Percentiles rank a stretch among this genome's conserved stretches.
Conservation (phyloP, 2,329 filamentous ascomycete species). For the Zopfia rhizophila region DNA sequence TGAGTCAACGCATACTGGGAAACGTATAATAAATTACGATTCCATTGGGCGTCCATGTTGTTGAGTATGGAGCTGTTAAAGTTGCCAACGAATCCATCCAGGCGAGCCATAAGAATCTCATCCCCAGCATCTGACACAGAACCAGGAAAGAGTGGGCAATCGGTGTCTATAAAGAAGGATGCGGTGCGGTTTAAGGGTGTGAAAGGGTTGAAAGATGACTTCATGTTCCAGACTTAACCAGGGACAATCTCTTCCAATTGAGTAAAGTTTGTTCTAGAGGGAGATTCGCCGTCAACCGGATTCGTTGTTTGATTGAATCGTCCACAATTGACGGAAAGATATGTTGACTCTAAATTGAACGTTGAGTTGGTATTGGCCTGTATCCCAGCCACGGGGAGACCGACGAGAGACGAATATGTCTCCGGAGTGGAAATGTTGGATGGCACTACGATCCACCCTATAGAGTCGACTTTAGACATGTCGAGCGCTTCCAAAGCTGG, state of each 20-base stretch:
- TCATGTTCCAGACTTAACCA: slow-evolving; percentile 32
- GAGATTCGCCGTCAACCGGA: slow-evolving; percentile 8
- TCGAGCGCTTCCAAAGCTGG: slow-evolving; percentile 31
- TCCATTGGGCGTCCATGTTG: slow-evolving; percentile 6
- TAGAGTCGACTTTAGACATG: slow-evolving; percentile 8
- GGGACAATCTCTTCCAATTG: slow-evolving; percentile 28
- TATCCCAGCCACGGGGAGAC: slow-evolving; percentile 38
- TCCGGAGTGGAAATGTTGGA: slow-evolving; percentile 25
- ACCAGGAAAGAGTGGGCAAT: slow-evolving; percentile 8
- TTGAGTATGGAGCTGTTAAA: slow-evolving; percentile 22
- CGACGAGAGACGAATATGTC: slow-evolving; percentile 40
- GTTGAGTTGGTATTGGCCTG: slow-evolving; percentile 9
- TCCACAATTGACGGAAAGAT: slow-evolving; percentile 31
- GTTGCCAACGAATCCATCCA: slow-evolving; percentile 33
- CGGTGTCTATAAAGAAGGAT: slow-evolving; percentile 41
- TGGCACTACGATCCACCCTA: slow-evolving; percentile 37
- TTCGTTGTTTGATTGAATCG: slow-evolving; percentile 23
- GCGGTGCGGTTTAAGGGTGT: slow-evolving; percentile 3
- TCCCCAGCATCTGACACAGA: slow-evolving; percentile 3
- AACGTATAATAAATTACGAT: slow-evolving; percentile 22
- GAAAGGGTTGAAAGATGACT: slow-evolving; percentile 27
- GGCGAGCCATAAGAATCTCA: slow-evolving; percentile 17
- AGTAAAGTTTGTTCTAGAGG: slow-evolving; percentile 15
- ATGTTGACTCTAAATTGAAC: slow-evolving; percentile 35
- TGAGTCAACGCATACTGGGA: slow-evolving; percentile 18